Evolutionary conservation across 2,329 filamentous ascomycete genomes (phyloP).

Genomic region (Colletotrichum camelliae): DNA sequence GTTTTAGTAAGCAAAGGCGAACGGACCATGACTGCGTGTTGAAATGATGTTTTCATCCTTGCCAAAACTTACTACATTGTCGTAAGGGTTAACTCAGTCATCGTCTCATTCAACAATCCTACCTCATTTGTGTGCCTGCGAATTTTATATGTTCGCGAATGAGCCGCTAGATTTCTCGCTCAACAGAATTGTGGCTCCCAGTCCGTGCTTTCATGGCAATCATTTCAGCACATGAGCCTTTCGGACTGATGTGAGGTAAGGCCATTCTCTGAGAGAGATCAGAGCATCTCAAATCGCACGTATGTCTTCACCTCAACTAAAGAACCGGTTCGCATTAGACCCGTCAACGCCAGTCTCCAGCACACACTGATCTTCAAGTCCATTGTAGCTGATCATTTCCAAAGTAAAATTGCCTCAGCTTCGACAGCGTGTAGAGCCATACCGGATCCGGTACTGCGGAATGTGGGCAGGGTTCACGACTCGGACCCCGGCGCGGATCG

Average conservation of each 20-base stretch:
- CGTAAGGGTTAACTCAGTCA: not conserved
- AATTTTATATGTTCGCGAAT: not conserved
- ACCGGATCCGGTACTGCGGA: not conserved
- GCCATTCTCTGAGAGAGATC: not conserved
- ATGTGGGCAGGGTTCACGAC: not conserved
- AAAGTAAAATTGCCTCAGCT: not conserved
- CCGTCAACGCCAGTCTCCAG: not conserved
- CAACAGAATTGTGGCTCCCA: not conserved
- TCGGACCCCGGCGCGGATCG: not conserved
- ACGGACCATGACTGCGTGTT: not conserved
- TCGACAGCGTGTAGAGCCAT: not conserved
- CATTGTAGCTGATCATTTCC: not conserved
- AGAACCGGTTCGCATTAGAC: not conserved
- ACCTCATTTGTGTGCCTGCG: not conserved
- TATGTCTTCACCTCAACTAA: not conserved
- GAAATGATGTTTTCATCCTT: fast-evolving
- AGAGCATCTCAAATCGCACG: not conserved
- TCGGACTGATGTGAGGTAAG: not conserved
- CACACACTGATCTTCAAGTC: not conserved
- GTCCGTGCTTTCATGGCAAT: not conserved
- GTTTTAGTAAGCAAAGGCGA: not conserved
- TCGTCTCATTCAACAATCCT: not conserved
- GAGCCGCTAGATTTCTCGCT: not conserved
- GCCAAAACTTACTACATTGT: not conserved
- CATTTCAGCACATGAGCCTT: not conserved